Evolutionary conservation across 768 basidiomycete genomes (phyloP), one percentile per base, ranked within the genome.

Genomic region (Russula earlei): DNA sequence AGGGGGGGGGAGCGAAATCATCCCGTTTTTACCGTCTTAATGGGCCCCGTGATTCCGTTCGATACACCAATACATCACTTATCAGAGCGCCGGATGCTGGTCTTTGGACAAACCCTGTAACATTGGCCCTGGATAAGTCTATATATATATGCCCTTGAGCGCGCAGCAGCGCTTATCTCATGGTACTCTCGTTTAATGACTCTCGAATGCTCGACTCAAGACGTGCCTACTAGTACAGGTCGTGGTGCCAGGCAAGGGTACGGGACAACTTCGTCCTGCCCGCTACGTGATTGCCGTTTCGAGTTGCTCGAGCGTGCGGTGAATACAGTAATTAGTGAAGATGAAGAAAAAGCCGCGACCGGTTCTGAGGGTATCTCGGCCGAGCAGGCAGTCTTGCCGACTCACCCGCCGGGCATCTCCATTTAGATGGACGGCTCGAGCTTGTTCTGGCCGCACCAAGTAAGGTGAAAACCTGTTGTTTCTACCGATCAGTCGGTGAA

Each of bases 401-500:
- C 24, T 42, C 34, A n/a, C 22, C 27, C 31, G 19, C 37, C 42
- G 43, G 19, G 10, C 24, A 49, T 49, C 42, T 41, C 58, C 58
- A 49, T 56, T 59, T 58, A 19, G 45, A 53, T 20, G 22, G 43
- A 33, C 37, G 41, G 36, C 48, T 55, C 24, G 3, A 38, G 49
- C 55, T 37, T 56, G 50, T 52, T 52, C 43, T 46, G 33, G 31
- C 52, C 52, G 42, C 41, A 43, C 51, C 40, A 12, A 44, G 52
- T 49, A 58, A 54, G 41, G 56, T 37, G 20, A 37, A 57, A 36
- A 19, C 33, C 51, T 52, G 29, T 27, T 38, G 10, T 31, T 52
- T 47, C 19, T 43, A 58, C 56, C 56, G 56, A 58, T 58, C 56
- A 48, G 52, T 58, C 56, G 56, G 56, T 53, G 40, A 53, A 17